phyloP scores from a whole-genome alignment of 1,139 yeast genomes.

The Debaryomyces subglobosus region DNA sequence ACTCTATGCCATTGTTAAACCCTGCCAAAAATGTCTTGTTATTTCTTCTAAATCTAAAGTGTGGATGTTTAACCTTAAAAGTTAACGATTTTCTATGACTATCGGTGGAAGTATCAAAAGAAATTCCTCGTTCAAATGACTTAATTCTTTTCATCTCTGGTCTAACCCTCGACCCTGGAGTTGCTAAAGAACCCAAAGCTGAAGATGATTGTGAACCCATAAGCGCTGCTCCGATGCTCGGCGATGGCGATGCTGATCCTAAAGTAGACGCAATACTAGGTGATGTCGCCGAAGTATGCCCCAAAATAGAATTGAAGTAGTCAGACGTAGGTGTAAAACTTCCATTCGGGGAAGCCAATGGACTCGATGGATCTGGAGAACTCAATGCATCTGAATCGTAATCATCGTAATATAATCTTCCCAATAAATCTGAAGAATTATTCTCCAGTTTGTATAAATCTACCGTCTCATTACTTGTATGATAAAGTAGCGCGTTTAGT shows the following conservation, averaged over 20 bases:
- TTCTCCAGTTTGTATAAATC: constrained; percentile 44
- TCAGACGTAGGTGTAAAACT: constrained; percentile 9
- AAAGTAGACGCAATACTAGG: constrained; percentile 8
- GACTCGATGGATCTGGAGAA: constrained; percentile 23
- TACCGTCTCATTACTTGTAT: constrained; percentile 44
- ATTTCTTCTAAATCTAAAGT: constrained; percentile 55
- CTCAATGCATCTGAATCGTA: constrained; percentile 39
- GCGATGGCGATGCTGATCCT: constrained; percentile 1
- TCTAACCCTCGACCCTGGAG: constrained; percentile 7
- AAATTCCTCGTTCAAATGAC: constrained; percentile 42
- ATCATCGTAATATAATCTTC: constrained; percentile 49
- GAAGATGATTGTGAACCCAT: constrained; percentile 12
- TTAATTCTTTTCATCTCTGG: constrained; percentile 14
- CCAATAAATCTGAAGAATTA: constrained; percentile 44
- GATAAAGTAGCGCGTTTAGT: constrained; percentile 43
- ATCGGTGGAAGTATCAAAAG: constrained; percentile 54
- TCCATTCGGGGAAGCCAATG: constrained; percentile 19
- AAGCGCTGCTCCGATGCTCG: constrained; percentile 3
- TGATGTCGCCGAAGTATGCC: constrained; percentile 7
- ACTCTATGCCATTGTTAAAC: constrained; percentile 58
- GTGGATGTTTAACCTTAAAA: constrained; percentile 57
- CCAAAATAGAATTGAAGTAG: constrained; percentile 12
- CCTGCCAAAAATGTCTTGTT: constrained; percentile 68
- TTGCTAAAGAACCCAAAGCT: neutral
- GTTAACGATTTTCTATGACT: constrained; percentile 51